phyloP scores from a whole-genome alignment of 768 basidiomycete genomes.

The Mycena rebaudengoi region DNA sequence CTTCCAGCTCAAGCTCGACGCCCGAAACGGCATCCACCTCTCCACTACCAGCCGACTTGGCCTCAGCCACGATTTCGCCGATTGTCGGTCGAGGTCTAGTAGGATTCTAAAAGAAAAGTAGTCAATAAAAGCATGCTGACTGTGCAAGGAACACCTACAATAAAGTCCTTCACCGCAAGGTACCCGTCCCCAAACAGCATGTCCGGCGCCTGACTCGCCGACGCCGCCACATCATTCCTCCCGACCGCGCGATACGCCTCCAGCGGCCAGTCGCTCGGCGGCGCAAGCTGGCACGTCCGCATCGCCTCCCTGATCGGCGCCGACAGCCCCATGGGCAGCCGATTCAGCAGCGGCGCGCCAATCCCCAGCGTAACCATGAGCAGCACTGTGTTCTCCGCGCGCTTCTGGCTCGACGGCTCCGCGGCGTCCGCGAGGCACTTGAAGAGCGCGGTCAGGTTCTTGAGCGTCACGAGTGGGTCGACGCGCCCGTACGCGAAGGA shows the following conservation, averaged over 20 bases:
- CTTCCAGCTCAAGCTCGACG: constrained; percentile 75
- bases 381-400: constrained; percentile 72
- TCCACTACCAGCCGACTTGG: constrained; percentile 58
- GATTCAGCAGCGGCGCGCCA: constrained; percentile 58
- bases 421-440: constrained; percentile 64
- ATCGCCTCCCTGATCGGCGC: constrained; percentile 86
- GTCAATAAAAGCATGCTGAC: constrained; percentile 10
- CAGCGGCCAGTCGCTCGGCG: constrained; percentile 78
- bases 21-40: constrained; percentile 71
- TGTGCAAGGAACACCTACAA: constrained; percentile 47
- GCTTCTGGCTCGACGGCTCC: constrained; percentile 60
- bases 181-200: constrained; percentile 62
- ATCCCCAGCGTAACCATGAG: constrained; percentile 59
- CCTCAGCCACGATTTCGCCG: constrained; percentile 57
- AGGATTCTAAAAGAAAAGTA: constrained; percentile 51
- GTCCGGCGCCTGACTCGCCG: constrained; percentile 57
- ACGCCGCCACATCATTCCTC: constrained; percentile 77
- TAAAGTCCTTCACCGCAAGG: constrained; percentile 62
- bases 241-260: constrained; percentile 75
- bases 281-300: constrained; percentile 83
- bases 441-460: constrained; percentile 65
- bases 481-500: constrained; percentile 70
- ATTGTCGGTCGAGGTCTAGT: constrained; percentile 59
- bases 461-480: constrained; percentile 65
- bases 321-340: constrained; percentile 73